phyloP scores from a whole-genome alignment of 75 land plant species.

The Pinus taeda region DNA sequence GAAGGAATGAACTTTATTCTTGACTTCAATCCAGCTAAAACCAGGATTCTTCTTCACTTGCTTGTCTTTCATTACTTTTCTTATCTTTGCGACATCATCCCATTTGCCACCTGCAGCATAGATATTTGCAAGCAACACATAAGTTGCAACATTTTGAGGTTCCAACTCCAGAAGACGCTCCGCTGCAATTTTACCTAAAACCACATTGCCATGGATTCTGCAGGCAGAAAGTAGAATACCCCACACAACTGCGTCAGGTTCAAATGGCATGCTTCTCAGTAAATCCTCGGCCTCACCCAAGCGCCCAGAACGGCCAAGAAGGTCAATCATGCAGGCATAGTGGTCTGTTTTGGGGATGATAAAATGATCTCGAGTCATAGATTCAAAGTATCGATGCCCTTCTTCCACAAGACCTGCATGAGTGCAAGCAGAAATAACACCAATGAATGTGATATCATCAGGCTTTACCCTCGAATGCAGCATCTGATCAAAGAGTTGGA shows the following conservation, averaged over 20 bases:
- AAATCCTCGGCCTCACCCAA: conserved; percentile 30
- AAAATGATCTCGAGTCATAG: conserved; percentile 18
- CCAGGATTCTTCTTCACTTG: conserved; percentile 39
- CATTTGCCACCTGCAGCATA: conserved; percentile 52
- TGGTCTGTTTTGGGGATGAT: conserved; percentile 31
- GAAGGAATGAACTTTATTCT: conserved; percentile 32
- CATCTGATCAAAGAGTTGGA: conserved; percentile 31
- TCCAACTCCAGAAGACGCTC: conserved; percentile 25
- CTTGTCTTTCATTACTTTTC: conserved; percentile 33
- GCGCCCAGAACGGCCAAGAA: conserved; percentile 33
- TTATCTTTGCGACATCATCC: conserved; percentile 37
- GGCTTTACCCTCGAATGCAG: conserved; percentile 23
- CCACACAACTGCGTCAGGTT: conserved; percentile 29
- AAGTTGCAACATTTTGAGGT: conserved; percentile 25
- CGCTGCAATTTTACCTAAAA: conserved; percentile 27
- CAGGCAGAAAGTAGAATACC: conserved; percentile 33
- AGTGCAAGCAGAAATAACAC: conserved; percentile 42
- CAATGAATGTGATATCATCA: conserved; percentile 45
- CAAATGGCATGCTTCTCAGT: conserved; percentile 34
- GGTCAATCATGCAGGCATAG: conserved; percentile 43
- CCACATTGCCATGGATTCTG: conserved; percentile 15
- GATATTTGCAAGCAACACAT: conserved; percentile 39
- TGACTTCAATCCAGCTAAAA: conserved; percentile 44
- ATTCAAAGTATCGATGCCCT: conserved; percentile 23
- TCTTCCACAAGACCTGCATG: conserved; percentile 37